A percentile compares a stretch with the other conserved stretches of the same genome.
Evolutionary conservation across 75 land plant genomes (phyloP).

Genomic region (Sequoia sempervirens): DNA sequence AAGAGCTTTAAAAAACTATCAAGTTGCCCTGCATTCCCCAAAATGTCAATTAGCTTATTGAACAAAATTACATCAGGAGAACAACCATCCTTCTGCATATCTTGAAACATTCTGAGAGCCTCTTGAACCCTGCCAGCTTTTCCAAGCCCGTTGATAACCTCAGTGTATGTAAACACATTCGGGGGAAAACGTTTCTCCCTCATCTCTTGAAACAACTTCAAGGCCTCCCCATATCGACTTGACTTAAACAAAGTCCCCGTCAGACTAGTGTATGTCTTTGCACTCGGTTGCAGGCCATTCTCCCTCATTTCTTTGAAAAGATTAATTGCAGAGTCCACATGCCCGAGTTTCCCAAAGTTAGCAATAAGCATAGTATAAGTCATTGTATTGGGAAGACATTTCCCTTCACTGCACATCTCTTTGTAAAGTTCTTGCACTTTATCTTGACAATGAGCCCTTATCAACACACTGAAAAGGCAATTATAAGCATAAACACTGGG

Average conservation of each 20-base stretch:
- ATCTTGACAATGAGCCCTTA: slow-evolving; percentile 53
- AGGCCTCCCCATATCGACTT: slow-evolving; percentile 46
- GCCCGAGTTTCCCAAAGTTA: slow-evolving; percentile 51
- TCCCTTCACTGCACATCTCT: slow-evolving; percentile 73
- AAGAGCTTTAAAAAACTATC: slow-evolving; percentile 56
- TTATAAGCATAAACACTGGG: slow-evolving; percentile 60
- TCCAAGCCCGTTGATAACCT: slow-evolving; percentile 72
- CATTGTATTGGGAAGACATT: slow-evolving; percentile 58
- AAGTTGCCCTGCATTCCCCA: slow-evolving; percentile 61
- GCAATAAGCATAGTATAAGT: slow-evolving; percentile 62
- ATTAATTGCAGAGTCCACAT: slow-evolving; percentile 45
- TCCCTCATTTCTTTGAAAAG: slow-evolving; percentile 65
- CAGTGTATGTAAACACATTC: slow-evolving; percentile 77
- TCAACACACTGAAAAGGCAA: slow-evolving; percentile 53
- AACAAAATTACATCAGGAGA: slow-evolving; percentile 81
- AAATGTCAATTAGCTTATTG: slow-evolving; percentile 66
- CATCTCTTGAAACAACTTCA: slow-evolving; percentile 66
- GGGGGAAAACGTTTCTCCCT: slow-evolving; percentile 35
- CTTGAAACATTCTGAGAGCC: slow-evolving; percentile 49
- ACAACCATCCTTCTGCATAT: slow-evolving; percentile 59
- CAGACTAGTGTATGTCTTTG: slow-evolving; percentile 71
- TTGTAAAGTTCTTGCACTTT: slow-evolving; percentile 64
- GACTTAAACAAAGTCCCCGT: slow-evolving; percentile 54
- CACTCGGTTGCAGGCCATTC: slow-evolving; percentile 50
- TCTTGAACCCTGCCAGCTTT: slow-evolving; percentile 63